Evolutionary conservation across 2,329 filamentous ascomycete species (phyloP).

Genomic region (Arthroderma sp.): DNA sequence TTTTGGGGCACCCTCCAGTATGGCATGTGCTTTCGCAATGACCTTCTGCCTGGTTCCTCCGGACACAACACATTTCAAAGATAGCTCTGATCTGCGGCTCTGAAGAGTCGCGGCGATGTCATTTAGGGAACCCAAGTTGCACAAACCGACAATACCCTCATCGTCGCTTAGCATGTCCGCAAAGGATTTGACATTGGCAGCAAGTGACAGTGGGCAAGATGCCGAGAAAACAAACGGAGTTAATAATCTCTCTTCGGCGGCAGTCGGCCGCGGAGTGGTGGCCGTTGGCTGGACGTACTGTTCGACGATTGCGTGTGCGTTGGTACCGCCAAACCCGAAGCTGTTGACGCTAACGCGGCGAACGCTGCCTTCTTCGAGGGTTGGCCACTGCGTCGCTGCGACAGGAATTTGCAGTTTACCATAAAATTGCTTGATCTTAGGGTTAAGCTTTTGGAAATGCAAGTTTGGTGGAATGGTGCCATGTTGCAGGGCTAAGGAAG

Average conservation of each 20-base stretch:
- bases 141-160: not conserved
- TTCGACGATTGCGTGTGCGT: slow-evolving; percentile 17
- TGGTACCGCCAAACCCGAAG: slow-evolving; percentile 22
- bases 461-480: slow-evolving; percentile 17
- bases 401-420: slow-evolving; percentile 10
- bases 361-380: slow-evolving; percentile 13
- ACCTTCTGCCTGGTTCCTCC: not conserved
- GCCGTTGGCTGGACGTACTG: too few relatives aligned
- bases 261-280: not conserved
- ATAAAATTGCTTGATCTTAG: slow-evolving; percentile 1
- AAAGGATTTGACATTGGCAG: not conserved
- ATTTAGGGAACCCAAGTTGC: not conserved
- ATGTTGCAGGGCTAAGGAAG: slow-evolving; percentile 16
- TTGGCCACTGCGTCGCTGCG: slow-evolving; percentile 11
- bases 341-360: slow-evolving; percentile 20
- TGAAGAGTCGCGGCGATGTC: not conserved
- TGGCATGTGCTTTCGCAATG: too few relatives aligned
- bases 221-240: not conserved
- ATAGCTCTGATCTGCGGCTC: not conserved
- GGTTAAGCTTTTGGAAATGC: slow-evolving; percentile 13
- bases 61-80: not conserved
- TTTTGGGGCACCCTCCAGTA: not conserved
- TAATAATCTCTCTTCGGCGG: not conserved
- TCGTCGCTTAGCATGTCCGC: not conserved
- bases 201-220: not conserved